Evolutionary conservation across 1,139 yeast genomes (phyloP).

Genomic region (Candida sojae): DNA sequence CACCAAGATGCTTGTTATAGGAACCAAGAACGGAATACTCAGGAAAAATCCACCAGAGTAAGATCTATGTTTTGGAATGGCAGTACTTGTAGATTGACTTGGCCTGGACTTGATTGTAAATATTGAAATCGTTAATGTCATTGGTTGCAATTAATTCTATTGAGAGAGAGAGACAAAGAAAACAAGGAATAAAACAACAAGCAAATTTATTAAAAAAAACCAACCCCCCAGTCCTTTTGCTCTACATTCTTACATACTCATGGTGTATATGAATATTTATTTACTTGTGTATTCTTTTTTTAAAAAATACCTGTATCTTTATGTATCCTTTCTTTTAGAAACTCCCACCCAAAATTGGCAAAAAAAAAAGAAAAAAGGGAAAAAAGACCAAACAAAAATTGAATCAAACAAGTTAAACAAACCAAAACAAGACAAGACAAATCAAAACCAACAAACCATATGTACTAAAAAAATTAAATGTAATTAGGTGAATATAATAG

Average conservation of each 20-base stretch:
- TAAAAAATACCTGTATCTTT: neutral
- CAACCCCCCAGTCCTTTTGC: too few species aligned
- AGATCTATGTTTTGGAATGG: too few species aligned
- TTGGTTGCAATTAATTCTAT: neutral
- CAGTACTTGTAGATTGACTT: neutral
- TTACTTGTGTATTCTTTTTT: neutral
- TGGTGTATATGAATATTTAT: neutral
- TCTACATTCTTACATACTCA: too few species aligned
- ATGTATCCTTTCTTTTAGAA: slow-evolving; percentile 1
- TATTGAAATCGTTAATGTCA: too few species aligned
- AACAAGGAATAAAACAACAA: too few species aligned
- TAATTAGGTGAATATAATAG: neutral
- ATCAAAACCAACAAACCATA: neutral
- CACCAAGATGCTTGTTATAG: neutral
- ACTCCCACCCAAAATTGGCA: too few species aligned
- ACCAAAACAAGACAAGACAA: neutral
- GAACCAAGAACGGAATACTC: neutral
- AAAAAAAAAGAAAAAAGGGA: neutral
- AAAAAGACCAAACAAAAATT: neutral
- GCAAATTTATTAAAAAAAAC: neutral
- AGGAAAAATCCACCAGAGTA: neutral
- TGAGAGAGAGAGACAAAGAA: neutral
- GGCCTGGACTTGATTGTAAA: neutral
- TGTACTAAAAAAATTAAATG: neutral
- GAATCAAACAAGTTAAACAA: neutral